Evolutionary conservation across 2,329 filamentous ascomycete genomes (phyloP), one percentile per base, ranked within the genome.

Genomic region (Colletotrichum lini): DNA sequence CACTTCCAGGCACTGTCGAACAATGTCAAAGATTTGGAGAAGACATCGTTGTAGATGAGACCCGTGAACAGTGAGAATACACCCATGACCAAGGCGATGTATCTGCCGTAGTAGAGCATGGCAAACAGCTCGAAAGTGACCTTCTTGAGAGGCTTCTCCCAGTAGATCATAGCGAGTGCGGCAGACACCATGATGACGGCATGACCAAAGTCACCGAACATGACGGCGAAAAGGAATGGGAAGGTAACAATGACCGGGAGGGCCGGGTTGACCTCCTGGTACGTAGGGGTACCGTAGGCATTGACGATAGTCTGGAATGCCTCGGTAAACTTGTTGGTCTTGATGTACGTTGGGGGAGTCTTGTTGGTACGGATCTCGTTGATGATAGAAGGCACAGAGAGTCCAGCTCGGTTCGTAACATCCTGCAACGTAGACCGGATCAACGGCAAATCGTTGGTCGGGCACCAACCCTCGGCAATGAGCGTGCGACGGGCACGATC

Each of bases 301-400:
- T 99, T 96, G 81, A 99, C 97, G 81, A 99, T 99, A 70, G 96
- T 98, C 83, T 99, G 96, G 86, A 99, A 99, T 30, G 93, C 96
- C 78, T 98, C 92, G 3, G 97, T 99, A 80, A 98, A 98, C 83
- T 96, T 98, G 88, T 99, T 99, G 42, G 95, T 98, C 86, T 97
- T 97, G 82, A 98, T 91, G 82, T 97, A 98, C 0, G 96, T 99
- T 0, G 96, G 96, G 35, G 97, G 96, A 7, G 94, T 98, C 88
- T 98, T 98, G 84, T 95, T 98, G 53, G 96, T 98, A 77, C 91
- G 92, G 80, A 99, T 96, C 85, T 98, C 95, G 82, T 98, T 98
- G 86, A 99, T 96, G 78, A 99, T 98, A 63, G 96, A 98, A 9
- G 97, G 96, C 38, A 98, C 95, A n/a, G 96, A 97, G 66, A 98